Base-by-base conservation (phyloP, 2,329 filamentous ascomycete species). In the Apiospora hydei region DNA sequence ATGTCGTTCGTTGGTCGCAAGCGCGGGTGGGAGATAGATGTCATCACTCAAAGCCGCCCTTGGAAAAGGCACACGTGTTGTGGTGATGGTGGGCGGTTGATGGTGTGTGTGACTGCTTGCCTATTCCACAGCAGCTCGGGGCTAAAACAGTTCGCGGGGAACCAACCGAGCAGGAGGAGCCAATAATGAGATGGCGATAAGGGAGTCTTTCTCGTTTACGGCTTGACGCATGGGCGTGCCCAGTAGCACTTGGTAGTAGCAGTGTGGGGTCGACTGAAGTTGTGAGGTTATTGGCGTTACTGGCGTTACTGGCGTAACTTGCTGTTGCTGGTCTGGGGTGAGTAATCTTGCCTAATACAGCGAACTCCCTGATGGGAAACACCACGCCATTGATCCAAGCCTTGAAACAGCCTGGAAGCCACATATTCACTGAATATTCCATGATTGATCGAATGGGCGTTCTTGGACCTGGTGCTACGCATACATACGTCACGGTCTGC, bases 91-190 rank as follows among this genome's bases (percentile, higher is more conserved):
- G 57, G 57, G 57, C 34, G 26, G 30, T 41, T 64, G 57, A 38
- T 64, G 57, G 34, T 41, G 57, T 64, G 53, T 34, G 34, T 64
- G 57, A 64, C 34, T 38, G n/a, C 57, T 64, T 64, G 34, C 57
- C 57, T 64, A 41, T 64, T 41, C 34, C 57, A 41, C 57, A 41
- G 41, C 34, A 64, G 21, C 57, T 21, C n/a, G 57, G 57, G 21
- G 30, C 57, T 64, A 38, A 41, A n/a, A 64, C 57, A 64, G 34
- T 41, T 64, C 57, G 53, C 34, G 57, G 57, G 53, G 57, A n/a
- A 49, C 21, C 46, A n/a, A 49, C 46, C 46, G 34, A 64, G 57
- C 21, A 41, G 34, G 30, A 41, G 57, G n/a, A 41, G 57, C 57
- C 57, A 64, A 64, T 64, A 18, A 41, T 3, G 57, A 24, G 57